A percentile compares a stretch with the other conserved stretches of the same genome.
Conservation (phyloP, 306 rosid species). For the Medicago ruthenica region DNA sequence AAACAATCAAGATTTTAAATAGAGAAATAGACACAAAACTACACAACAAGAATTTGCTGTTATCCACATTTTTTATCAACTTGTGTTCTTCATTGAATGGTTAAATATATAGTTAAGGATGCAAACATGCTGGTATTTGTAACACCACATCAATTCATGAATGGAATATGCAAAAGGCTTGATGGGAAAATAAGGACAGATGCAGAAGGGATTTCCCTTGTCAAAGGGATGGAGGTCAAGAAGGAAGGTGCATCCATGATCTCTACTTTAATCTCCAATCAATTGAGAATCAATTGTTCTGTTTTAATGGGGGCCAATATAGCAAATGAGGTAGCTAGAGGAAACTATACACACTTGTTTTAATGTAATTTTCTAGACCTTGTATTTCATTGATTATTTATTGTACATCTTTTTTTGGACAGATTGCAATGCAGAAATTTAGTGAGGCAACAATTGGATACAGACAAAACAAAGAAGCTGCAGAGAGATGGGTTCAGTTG, state of each 20-base stretch:
- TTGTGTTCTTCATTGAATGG: conserved; percentile 37
- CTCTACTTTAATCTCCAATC: conserved; percentile 73
- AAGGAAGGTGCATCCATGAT: conserved; percentile 97
- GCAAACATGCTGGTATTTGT: conserved; percentile 92
- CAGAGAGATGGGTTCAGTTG: conserved; percentile 51
- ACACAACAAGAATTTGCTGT: background rate
- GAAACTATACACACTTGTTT: background rate
- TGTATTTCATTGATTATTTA: conserved; percentile 13
- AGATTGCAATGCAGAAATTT: conserved; percentile 62
- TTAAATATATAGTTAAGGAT: conserved; percentile 66
- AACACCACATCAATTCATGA: conserved; percentile 93
- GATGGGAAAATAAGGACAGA: conserved; percentile 67
- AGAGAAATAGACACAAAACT: too few species aligned
- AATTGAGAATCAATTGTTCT: conserved; percentile 75
- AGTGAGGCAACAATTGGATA: conserved; percentile 57
- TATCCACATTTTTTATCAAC: background rate
- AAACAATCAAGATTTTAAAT: too few species aligned
- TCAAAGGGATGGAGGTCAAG: conserved; percentile 97
- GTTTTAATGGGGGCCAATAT: conserved; percentile 96
- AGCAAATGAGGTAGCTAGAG: conserved; percentile 72
- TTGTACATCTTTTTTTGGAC: conserved; percentile 5
- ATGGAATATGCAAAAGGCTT: conserved; percentile 77
- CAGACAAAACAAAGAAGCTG: conserved; percentile 42
- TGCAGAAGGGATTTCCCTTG: conserved; percentile 83
- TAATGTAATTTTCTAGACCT: background rate